These are phyloP conservation scores for Chaetomium cochliodes DNA, from an alignment of 495 filamentous ascomycete species.

Conservation along the genomic window DNA sequence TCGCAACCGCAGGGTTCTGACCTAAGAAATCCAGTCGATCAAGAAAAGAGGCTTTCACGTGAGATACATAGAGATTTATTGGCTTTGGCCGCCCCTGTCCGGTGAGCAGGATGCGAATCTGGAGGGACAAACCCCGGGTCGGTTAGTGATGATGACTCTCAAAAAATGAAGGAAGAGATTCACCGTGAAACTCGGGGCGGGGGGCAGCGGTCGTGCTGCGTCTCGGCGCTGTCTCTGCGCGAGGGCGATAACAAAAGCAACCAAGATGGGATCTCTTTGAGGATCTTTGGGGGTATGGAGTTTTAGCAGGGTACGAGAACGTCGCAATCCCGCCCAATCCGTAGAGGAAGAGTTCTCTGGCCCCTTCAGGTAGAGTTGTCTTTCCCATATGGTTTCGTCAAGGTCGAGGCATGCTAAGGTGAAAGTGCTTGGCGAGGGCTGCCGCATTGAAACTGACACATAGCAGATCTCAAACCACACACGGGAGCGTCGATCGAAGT, in stretches of 20 bases:
- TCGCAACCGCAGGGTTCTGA: background rate
- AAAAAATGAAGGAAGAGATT: background rate
- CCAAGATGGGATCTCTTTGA: background rate
- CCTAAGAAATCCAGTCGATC: background rate
- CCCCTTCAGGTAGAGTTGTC: background rate
- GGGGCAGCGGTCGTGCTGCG: background rate
- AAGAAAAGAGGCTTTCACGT: conserved; percentile 4
- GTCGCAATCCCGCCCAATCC: background rate
- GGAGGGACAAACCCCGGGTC: background rate
- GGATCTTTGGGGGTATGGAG: conserved; percentile 4
- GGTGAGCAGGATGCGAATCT: conserved; percentile 8
- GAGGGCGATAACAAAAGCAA: conserved; percentile 4
- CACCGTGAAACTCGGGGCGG: background rate
- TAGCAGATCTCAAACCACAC: background rate
- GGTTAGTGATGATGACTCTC: background rate
- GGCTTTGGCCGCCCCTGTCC: background rate
- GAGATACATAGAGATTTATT: background rate
- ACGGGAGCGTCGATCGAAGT: background rate
- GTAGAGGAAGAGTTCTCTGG: background rate
- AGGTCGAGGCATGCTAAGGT: background rate
- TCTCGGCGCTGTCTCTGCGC: background rate
- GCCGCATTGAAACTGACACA: background rate
- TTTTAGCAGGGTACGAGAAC: background rate
- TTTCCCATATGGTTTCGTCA: background rate
- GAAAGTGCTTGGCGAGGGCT: background rate